Evolutionary conservation across 2,329 filamentous ascomycete species (phyloP).

Genomic region (Alternaria angustiovoidea): DNA sequence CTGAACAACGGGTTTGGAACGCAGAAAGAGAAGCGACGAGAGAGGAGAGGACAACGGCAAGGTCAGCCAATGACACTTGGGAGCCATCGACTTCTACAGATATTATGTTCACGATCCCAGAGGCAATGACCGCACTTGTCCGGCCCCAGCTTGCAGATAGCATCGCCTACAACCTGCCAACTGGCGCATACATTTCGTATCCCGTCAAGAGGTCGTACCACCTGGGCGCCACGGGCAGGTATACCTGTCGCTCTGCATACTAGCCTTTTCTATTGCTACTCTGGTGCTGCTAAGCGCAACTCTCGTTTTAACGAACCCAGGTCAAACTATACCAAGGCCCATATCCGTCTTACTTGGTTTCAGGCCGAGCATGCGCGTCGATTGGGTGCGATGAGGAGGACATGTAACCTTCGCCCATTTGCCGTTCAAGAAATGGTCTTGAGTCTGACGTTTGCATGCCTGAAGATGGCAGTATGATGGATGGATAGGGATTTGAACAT

Average conservation of each 20-base stretch:
- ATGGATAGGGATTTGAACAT: neutral
- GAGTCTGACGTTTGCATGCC: neutral
- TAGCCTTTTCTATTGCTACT: constrained; percentile 18
- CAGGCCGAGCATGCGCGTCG: neutral
- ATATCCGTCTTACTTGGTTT: neutral
- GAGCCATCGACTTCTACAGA: neutral
- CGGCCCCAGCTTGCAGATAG: neutral
- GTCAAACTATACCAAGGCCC: neutral
- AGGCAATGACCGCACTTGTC: constrained; percentile 17
- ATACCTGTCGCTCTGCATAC: constrained; percentile 3
- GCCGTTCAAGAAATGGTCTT: neutral
- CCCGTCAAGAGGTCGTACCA: constrained; percentile 21
- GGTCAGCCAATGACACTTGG: neutral
- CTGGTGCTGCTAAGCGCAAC: constrained; percentile 3
- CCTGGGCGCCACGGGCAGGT: constrained; percentile 23
- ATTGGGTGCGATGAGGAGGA: neutral
- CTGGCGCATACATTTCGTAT: constrained; percentile 16
- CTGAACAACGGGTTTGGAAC: neutral
- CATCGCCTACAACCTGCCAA: constrained; percentile 14
- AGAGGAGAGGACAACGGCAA: neutral
- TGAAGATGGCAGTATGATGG: neutral
- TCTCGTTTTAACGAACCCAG: neutral
- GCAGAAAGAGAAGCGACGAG: neutral
- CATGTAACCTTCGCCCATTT: neutral
- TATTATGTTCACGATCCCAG: constrained; percentile 21